Base-by-base conservation (phyloP, 164 flowering plant genomes). In the Vitis labrusca region DNA sequence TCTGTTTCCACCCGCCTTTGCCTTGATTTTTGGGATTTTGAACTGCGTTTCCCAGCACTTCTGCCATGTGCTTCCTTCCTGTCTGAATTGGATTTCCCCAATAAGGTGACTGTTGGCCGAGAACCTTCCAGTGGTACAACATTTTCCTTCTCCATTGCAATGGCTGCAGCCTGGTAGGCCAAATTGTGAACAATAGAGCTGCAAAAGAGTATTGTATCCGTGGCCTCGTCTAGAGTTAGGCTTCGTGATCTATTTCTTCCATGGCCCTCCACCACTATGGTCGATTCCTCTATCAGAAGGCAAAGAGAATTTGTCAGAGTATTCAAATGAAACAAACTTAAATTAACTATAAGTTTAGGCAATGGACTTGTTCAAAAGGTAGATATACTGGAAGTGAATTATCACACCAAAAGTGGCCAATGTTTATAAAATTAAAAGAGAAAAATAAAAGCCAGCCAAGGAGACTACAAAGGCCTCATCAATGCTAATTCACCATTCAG, bases 171-270 rank as follows among this genome's bases (percentile, higher is more conserved):
- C 65, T 83, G 79, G 71, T 87, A 87, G 13, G 93, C 99, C 53
- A 96, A 75, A 81, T 86, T 78, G 50, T 96, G 97, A 71, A 91
- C 82, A 55, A 93, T 88, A 37, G 99, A 91, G 70, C 88, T 88
- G 84, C 99, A 96, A 81, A 95, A 93, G 47, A 90, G 95, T 61
- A 93, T 87, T 19, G 94, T 78, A 71, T 96, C 99, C 0, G 95
- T 89, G 61, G 98, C 98, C 86, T 93, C 99, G 66, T 96, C 97
- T 65, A 93, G 83, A 2, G 95, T 89, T 15, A 90, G 78, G 86
- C 93, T 93, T 86, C 85, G 87, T 13, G 75, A 50, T 63, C 71
- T 74, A 17, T 74, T 84, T 71, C 89, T 83, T 61, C 71, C 79
- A 1, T 68, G 81, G 54, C 81, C 81, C 71, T 80, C 90, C 2